Evolutionary conservation across 176 grass and related monocot species (phyloP).

Genomic region (Raddia guianensis): DNA sequence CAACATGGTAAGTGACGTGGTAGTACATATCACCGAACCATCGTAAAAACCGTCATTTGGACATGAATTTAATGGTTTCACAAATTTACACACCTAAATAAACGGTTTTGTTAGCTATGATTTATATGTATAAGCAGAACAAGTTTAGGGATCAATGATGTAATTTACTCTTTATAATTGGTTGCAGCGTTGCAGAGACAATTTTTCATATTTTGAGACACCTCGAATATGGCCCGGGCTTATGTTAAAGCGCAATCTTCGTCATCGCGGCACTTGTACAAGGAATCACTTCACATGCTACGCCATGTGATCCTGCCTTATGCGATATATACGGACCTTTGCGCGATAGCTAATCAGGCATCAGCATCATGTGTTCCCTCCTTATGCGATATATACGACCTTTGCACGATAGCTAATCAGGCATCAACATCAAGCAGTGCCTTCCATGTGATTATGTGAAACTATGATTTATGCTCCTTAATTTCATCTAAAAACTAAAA

Average conservation of each 20-base stretch:
- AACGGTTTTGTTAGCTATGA: too few species aligned
- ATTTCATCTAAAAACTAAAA: neutral
- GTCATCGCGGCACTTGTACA: neutral
- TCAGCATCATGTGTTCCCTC: constrained; percentile 16
- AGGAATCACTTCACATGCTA: constrained; percentile 37
- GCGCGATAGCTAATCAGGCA: neutral
- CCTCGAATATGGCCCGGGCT: neutral
- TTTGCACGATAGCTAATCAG: neutral
- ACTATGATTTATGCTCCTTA: too few species aligned
- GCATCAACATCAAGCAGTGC: neutral
- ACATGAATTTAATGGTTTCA: too few species aligned
- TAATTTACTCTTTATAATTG: neutral
- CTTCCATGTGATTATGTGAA: constrained; percentile 12
- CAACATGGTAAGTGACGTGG: too few species aligned
- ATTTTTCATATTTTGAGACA: neutral
- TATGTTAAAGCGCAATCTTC: neutral
- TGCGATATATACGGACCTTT: neutral
- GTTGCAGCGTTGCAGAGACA: neutral
- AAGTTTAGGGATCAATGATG: too few species aligned
- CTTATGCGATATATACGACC: neutral
- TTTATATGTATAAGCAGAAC: too few species aligned
- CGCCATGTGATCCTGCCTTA: constrained; percentile 17
- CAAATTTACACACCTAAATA: too few species aligned
- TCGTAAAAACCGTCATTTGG: too few species aligned
- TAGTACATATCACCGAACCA: too few species aligned